Evolutionary conservation across 805 yeast genomes (phyloP), one percentile per base, ranked within the genome.

Genomic region (Yamadazyma takamatsuzukensis): DNA sequence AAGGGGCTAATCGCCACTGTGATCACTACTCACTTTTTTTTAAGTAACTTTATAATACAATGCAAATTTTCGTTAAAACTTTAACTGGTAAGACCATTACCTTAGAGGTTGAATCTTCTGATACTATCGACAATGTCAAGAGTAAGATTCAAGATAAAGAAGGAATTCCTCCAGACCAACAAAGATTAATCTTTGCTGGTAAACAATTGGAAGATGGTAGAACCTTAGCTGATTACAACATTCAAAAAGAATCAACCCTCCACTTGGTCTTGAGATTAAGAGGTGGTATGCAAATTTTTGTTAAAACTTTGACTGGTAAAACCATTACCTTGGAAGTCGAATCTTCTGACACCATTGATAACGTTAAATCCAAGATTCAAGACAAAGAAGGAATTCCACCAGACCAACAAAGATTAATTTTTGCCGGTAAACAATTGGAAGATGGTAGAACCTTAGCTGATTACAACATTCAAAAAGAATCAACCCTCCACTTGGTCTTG

Each of bases 341-440:
- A 75, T 87, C 97, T 45, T 86, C 96, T 41, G 97, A 89, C 78
- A 87, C 96, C 45, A 87, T 90, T 62, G 96, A 88, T 78, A 87
- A 86, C 58, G 96, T 89, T 73, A 89, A 87, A 77, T 74, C 94
- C 56, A 88, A 88, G 78, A 88, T 89, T 62, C 95, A 86, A 76
- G 96, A 87, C 75, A 87, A 85, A 74, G 96, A 88, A 68, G 96
- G 96, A 60, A 87, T 88, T 56, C 96, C 97, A 64, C 95, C 96
- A 53, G 96, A 87, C 70, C 96, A 88, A 69, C 97, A 89, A 74
- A 82, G 96, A 74, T 79, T 88, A 57, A 87, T 89, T 74, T 89
- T 88, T 58, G 96, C 96, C 55, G 96, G 96, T 78, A 88, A 87
- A 77, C 96, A 86, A 73, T 80, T 88, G 65, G 96, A 87, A 71